Conservation (phyloP, 1,284 basidiomycete species). For the Coniferiporia weirii region DNA sequence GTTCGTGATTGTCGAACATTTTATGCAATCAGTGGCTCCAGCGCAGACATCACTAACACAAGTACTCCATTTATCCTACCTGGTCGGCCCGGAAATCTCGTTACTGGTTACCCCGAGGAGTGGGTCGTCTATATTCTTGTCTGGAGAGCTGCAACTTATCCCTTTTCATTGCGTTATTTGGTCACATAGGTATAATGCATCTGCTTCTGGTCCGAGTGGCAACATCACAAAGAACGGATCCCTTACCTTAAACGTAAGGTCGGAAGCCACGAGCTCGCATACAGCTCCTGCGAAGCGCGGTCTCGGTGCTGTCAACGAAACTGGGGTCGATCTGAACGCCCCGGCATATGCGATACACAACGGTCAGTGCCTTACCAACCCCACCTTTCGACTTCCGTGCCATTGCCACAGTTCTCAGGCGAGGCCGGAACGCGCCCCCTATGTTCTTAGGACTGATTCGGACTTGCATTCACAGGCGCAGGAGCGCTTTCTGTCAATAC, state of each 20-base stretch:
- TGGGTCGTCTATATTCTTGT: constrained; percentile 20
- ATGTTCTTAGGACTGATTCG: background rate
- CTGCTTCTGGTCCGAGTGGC: constrained; percentile 60
- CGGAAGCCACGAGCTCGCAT: background rate
- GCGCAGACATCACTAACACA: constrained; percentile 21
- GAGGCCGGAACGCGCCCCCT: no score
- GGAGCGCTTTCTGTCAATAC: constrained; percentile 45
- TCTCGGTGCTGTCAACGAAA: constrained; percentile 41
- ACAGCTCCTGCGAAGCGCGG: constrained; percentile 30
- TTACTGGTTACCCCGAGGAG: constrained; percentile 61
- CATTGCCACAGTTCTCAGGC: background rate
- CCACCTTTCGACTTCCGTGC: background rate
- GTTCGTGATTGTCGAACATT: no score
- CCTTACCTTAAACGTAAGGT: constrained; percentile 40
- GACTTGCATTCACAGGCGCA: constrained; percentile 29
- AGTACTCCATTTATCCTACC: constrained; percentile 21
- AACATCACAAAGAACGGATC: constrained; percentile 70
- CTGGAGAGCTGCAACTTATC: no score
- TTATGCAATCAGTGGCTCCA: constrained; percentile 16
- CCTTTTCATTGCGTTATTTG: background rate
- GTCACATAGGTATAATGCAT: constrained; percentile 52
- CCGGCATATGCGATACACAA: constrained; percentile 73
- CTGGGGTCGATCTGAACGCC: constrained; percentile 43
- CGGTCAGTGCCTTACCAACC: constrained; percentile 30
- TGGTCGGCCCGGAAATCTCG: constrained; percentile 20